phyloP scores from a whole-genome alignment of 176 grass and related monocot genomes.

The Carex parvula region DNA sequence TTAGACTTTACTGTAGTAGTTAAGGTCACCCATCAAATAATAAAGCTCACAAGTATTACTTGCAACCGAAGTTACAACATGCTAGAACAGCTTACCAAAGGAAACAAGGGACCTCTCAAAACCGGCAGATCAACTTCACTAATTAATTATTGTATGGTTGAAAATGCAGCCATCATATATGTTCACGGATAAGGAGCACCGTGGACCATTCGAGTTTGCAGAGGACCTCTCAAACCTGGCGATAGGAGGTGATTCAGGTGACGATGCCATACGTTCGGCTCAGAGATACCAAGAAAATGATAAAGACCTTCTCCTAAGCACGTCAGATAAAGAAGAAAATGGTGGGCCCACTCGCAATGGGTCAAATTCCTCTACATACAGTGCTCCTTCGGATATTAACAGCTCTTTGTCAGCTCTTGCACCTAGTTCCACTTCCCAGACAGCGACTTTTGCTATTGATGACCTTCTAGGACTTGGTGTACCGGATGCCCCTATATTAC shows the following conservation, averaged over 20 bases:
- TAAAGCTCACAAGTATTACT: background rate
- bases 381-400: constrained; percentile 68
- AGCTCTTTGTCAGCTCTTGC: constrained; percentile 30
- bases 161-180: constrained; percentile 77
- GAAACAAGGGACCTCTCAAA: background rate
- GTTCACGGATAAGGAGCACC: constrained; percentile 98
- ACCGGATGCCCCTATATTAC: constrained; percentile 34
- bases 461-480: constrained; percentile 83
- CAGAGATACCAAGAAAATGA: constrained; percentile 96
- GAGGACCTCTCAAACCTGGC: constrained; percentile 74
- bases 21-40: background rate
- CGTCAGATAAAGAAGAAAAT: constrained; percentile 90
- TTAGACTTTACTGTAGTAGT: background rate
- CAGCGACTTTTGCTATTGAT: constrained; percentile 64
- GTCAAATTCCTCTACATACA: constrained; percentile 63
- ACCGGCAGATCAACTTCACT: constrained; percentile 9
- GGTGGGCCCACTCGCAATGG: constrained; percentile 47
- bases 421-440: constrained; percentile 34
- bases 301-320: constrained; percentile 95
- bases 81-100: background rate
- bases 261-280: constrained; percentile 53
- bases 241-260: constrained; percentile 51
- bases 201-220: constrained; percentile 89
- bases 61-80: background rate
- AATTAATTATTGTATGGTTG: constrained; percentile 31